phyloP scores from a whole-genome alignment of 1,284 basidiomycete species.

The Mycosarcoma maydis region DNA sequence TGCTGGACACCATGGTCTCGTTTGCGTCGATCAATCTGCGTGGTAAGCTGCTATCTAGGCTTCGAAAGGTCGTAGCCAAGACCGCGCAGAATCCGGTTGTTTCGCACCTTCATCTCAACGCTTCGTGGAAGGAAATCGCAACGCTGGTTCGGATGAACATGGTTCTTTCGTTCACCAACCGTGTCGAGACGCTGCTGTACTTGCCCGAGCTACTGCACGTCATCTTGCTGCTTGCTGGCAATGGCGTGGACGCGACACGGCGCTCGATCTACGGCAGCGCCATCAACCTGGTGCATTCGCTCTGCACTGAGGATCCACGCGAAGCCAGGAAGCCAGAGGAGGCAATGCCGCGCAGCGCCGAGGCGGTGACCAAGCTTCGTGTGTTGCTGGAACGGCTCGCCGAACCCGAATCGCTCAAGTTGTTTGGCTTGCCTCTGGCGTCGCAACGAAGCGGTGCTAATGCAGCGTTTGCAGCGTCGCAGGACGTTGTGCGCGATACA shows the following conservation, averaged over 20 bases:
- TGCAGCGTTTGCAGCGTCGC: constrained; percentile 41
- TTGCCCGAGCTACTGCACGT: constrained; percentile 61
- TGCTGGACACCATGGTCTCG: constrained; percentile 64
- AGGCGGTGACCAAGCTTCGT: constrained; percentile 44
- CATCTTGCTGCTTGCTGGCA: constrained; percentile 60
- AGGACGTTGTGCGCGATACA: constrained; percentile 45
- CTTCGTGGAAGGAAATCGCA: constrained; percentile 63
- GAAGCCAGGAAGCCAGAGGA: constrained; percentile 46
- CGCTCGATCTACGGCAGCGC: constrained; percentile 57
- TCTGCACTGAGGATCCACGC: constrained; percentile 61
- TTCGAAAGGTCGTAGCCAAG: constrained; percentile 60
- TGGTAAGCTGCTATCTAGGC: constrained; percentile 59
- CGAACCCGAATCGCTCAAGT: constrained; percentile 44
- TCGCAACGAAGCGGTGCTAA: constrained; percentile 14
- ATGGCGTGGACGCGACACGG: constrained; percentile 57
- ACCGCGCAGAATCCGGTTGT: constrained; percentile 58
- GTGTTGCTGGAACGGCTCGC: constrained; percentile 50
- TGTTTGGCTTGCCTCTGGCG: constrained; percentile 55
- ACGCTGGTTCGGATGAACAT: constrained; percentile 63
- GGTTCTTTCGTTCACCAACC: constrained; percentile 61
- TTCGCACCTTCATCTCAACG: constrained; percentile 54
- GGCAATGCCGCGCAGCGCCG: constrained; percentile 37
- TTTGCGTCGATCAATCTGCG: constrained; percentile 62
- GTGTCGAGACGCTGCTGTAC: constrained; percentile 57
- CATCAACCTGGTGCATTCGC: constrained; percentile 63